Evolutionary conservation across 2,329 filamentous ascomycete genomes (phyloP).

Genomic region (Neonectria sp.): DNA sequence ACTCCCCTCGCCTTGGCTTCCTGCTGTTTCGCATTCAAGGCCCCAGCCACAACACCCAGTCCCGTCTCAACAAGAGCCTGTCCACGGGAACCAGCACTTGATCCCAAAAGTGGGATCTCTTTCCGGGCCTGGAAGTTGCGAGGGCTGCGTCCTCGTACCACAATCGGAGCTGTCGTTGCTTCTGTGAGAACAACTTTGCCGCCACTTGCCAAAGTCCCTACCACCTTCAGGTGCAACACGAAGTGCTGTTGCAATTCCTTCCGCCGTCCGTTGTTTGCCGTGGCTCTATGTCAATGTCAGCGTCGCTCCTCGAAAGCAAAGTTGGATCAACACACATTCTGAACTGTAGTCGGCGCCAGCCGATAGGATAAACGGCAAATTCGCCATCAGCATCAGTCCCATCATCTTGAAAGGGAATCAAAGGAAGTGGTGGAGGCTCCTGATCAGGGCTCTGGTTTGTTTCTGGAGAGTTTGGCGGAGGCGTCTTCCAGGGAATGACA

Average conservation of each 20-base stretch:
- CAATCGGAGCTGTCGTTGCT: slow-evolving; percentile 89
- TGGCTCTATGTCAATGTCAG: slow-evolving; percentile 72
- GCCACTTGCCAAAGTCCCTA: slow-evolving; percentile 88
- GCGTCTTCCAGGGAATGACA: slow-evolving; percentile 98
- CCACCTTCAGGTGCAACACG: slow-evolving; percentile 87
- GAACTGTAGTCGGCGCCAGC: slow-evolving; percentile 95
- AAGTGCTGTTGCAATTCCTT: slow-evolving; percentile 98
- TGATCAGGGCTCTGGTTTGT: slow-evolving; percentile 79
- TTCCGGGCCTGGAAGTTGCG: slow-evolving; percentile 96
- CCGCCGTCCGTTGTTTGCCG: slow-evolving; percentile 93
- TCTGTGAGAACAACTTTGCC: slow-evolving; percentile 86
- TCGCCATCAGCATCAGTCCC: slow-evolving; percentile 78
- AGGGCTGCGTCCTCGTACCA: slow-evolving; percentile 92
- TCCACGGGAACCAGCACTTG: slow-evolving; percentile 82
- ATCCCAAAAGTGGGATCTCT: slow-evolving; percentile 88
- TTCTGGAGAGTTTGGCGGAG: slow-evolving; percentile 82
- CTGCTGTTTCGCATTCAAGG: slow-evolving; percentile 68
- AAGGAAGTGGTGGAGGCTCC: slow-evolving; percentile 86
- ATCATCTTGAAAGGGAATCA: slow-evolving; percentile 78
- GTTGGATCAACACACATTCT: slow-evolving; percentile 71
- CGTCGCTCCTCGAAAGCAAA: slow-evolving; percentile 4
- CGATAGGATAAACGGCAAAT: slow-evolving; percentile 91
- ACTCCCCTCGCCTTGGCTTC: slow-evolving; percentile 66
- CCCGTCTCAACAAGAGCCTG: slow-evolving; percentile 79
- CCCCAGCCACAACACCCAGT: slow-evolving; percentile 72